These are phyloP conservation scores for Saccharomyces pastorianus DNA, from an alignment of 1,139 yeast species.

Conservation along the genomic window DNA sequence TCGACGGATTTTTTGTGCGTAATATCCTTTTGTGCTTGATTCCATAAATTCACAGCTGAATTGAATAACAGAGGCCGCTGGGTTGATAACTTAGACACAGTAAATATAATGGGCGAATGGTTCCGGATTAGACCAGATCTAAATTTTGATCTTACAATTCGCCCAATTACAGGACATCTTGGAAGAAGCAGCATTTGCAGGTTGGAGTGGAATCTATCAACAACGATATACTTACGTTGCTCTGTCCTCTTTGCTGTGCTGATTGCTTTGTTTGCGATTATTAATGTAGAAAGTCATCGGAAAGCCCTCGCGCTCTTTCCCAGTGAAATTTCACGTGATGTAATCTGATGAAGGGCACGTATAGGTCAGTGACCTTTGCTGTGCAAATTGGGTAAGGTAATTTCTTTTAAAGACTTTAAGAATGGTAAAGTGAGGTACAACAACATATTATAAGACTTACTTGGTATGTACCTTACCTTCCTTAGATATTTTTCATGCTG, in stretches of 20 bases:
- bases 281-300: neutral
- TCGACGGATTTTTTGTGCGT: neutral
- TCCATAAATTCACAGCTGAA: neutral
- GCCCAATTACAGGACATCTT: neutral
- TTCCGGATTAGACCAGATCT: neutral
- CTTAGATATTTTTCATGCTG: too few species aligned
- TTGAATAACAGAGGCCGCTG: neutral
- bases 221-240: neutral
- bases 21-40: neutral
- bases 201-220: neutral
- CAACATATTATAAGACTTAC: neutral
- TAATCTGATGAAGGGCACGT: neutral
- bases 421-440: neutral
- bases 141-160: neutral
- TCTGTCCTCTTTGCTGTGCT: neutral
- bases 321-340: neutral
- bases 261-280: neutral
- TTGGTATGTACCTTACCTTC: neutral
- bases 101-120: neutral
- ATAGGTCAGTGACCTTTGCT: neutral
- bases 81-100: neutral
- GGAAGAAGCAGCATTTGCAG: neutral
- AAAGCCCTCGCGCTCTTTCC: neutral
- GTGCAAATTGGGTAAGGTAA: neutral
- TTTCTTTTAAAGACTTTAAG: neutral